Evolutionary conservation across 2,329 filamentous ascomycete species (phyloP).

Genomic region (Phialophora chinensis): DNA sequence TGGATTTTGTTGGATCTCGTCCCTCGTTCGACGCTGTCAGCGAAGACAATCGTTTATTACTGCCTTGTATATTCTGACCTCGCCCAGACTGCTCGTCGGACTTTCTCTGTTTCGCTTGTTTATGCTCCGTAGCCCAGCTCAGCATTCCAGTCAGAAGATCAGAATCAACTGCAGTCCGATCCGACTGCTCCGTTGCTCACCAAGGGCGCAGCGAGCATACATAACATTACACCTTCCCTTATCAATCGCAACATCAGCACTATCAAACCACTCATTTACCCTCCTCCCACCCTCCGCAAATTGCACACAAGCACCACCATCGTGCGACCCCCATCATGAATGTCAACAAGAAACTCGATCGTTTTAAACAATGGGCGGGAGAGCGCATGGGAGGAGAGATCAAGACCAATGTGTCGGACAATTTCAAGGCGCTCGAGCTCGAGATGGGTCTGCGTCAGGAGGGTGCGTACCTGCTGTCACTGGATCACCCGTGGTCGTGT

Average conservation of each 20-base stretch:
- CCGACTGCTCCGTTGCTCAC: constrained; percentile 32
- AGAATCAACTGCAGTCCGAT: constrained; percentile 20
- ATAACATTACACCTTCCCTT: constrained; percentile 14
- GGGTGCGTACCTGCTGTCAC: constrained; percentile 58
- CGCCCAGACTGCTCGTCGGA: constrained; percentile 23
- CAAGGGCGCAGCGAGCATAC: constrained; percentile 4
- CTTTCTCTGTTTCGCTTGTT: constrained; percentile 22
- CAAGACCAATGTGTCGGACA: constrained; percentile 84
- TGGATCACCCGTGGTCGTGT: background rate
- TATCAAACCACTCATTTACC: constrained; percentile 16
- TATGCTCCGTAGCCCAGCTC: constrained; percentile 14
- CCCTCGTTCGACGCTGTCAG: constrained; percentile 22
- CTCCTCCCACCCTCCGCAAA: constrained; percentile 5
- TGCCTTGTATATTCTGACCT: constrained; percentile 26
- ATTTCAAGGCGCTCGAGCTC: constrained; percentile 86
- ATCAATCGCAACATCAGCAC: constrained; percentile 20
- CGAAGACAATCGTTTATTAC: constrained; percentile 33
- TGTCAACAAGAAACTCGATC: constrained; percentile 86
- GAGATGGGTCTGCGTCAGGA: constrained; percentile 91
- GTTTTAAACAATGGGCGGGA: constrained; percentile 96
- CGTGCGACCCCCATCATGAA: constrained; percentile 56
- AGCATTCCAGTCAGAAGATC: constrained; percentile 31
- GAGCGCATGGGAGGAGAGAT: constrained; percentile 93
- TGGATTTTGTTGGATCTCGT: constrained; percentile 17
- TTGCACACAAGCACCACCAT: background rate